phyloP scores from a whole-genome alignment of 306 rosid genomes.

The Acacia acuminata region DNA sequence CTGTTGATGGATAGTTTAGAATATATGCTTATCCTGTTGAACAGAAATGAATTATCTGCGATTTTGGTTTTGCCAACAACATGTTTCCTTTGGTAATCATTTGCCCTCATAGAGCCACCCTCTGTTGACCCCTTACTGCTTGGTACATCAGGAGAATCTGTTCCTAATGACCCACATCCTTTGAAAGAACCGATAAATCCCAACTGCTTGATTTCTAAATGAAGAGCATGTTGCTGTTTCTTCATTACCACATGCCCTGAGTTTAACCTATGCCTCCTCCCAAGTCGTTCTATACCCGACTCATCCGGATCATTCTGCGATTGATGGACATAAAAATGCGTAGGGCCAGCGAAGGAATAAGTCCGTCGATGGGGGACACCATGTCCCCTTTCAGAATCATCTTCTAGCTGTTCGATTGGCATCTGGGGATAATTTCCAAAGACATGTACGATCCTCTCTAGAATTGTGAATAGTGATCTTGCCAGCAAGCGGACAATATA shows the following conservation, averaged over 20 bases:
- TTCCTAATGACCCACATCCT: constrained; percentile 49
- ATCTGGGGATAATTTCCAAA: constrained; percentile 44
- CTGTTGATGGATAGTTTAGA: constrained; percentile 46
- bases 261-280: not conserved
- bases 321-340: constrained; percentile 40
- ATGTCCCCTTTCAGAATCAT: constrained; percentile 18
- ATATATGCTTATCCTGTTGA: constrained; percentile 44
- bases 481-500: constrained; percentile 72
- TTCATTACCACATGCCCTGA: constrained; percentile 13
- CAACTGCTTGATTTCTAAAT: constrained; percentile 37
- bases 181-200: constrained; percentile 40
- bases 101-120: constrained; percentile 49
- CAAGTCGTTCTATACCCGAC: constrained; percentile 30
- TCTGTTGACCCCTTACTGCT: constrained; percentile 29
- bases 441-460: constrained; percentile 65
- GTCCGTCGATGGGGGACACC: constrained; percentile 37
- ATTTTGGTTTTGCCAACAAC: constrained; percentile 3
- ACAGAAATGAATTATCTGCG: constrained; percentile 31
- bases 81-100: constrained; percentile 27
- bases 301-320: constrained; percentile 36
- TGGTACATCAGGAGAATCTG: constrained; percentile 41
- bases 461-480: constrained; percentile 75
- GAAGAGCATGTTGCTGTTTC: constrained; percentile 33
- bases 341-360: constrained; percentile 37
- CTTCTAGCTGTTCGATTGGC: constrained; percentile 22